These are phyloP conservation scores for Cryomyces minteri DNA, from an alignment of 495 filamentous ascomycete species.

Conservation along the genomic window DNA sequence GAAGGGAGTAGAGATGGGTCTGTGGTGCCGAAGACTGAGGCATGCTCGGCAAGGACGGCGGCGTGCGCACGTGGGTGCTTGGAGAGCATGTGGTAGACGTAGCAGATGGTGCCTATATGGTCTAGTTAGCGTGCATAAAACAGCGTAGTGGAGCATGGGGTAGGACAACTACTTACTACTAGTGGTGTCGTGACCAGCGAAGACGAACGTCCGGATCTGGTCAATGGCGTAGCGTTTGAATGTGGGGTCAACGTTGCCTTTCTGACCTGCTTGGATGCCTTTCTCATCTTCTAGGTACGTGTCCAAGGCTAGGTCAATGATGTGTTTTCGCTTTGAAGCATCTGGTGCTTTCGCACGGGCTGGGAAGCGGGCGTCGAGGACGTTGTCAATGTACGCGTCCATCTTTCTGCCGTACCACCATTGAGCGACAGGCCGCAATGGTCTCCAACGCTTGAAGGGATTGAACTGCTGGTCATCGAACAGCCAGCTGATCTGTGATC, in stretches of 20 bases:
- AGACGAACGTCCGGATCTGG: constrained; percentile 22
- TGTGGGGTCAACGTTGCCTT: constrained; percentile 5
- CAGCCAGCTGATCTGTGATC: constrained; percentile 15
- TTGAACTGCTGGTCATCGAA: constrained; percentile 6
- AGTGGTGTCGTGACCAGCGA: constrained; percentile 26
- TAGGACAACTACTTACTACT: background rate
- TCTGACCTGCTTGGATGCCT: background rate
- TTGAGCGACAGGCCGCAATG: constrained; percentile 9
- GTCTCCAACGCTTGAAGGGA: constrained; percentile 8
- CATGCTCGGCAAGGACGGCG: constrained; percentile 17
- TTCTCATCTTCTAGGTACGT: constrained; percentile 5
- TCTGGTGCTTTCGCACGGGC: background rate
- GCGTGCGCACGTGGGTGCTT: constrained; percentile 9
- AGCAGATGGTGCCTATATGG: constrained; percentile 11
- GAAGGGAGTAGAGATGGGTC: too few species aligned
- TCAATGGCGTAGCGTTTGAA: constrained; percentile 13
- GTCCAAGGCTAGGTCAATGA: constrained; percentile 22
- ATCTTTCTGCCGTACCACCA: constrained; percentile 18
- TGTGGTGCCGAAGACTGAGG: constrained; percentile 14
- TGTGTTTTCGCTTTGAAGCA: constrained; percentile 4
- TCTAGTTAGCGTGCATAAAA: too few species aligned
- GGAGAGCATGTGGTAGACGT: constrained; percentile 14
- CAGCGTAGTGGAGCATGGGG: too few species aligned
- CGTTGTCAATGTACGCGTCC: constrained; percentile 15
- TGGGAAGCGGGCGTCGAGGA: constrained; percentile 18